Percentiles rank a stretch among this genome's conserved stretches.
Conservation (phyloP, 306 rosid genomes). For the Rosa persica region DNA sequence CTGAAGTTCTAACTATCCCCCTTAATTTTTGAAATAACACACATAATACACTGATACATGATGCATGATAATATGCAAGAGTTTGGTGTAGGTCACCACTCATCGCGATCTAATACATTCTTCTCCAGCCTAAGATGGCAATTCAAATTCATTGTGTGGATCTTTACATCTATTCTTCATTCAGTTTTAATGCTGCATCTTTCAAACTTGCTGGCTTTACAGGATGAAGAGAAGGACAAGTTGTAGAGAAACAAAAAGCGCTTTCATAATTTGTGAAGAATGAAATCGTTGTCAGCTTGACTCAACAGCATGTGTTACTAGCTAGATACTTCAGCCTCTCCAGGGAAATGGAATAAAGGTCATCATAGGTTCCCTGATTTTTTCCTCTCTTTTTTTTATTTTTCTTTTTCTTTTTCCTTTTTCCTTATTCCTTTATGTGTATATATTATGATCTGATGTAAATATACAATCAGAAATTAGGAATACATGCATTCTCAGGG, state of each 20-base stretch:
- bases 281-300: not conserved
- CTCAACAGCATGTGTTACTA: not conserved
- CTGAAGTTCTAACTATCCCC: not conserved
- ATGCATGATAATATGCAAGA: not conserved
- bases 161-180: not conserved
- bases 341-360: not conserved
- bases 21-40: not conserved
- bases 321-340: not conserved
- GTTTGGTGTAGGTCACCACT: not conserved
- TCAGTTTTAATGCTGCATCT: not conserved
- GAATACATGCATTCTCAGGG: not conserved
- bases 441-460: not conserved
- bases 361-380: not conserved
- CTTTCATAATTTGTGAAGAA: not conserved
- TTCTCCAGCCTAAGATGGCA: not conserved
- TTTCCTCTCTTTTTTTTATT: not conserved
- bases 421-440: not conserved
- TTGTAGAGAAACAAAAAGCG: not conserved
- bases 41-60: not conserved
- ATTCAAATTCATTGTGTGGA: not conserved
- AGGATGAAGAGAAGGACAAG: slow-evolving; percentile 1
- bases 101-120: not conserved
- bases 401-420: not conserved
- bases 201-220: not conserved
- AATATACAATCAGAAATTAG: not conserved